Conservation (phyloP, 306 rosid species). For the Cucumis melo region DNA sequence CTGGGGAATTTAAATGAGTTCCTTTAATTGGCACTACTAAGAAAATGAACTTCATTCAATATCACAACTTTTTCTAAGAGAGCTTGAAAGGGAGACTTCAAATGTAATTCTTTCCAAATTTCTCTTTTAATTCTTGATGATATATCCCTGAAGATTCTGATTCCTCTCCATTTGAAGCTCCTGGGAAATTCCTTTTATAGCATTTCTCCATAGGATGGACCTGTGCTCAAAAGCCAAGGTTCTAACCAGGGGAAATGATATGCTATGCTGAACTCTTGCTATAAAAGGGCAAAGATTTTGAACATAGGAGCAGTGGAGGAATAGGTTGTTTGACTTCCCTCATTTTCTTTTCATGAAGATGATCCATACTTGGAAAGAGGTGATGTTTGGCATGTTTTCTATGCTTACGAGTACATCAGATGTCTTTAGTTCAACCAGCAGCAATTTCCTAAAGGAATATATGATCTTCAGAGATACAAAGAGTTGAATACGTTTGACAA, state of each 20-base stretch:
- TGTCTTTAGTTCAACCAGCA: background rate
- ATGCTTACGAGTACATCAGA: background rate
- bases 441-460: background rate
- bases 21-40: background rate
- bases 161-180: background rate
- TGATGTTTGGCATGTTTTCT: background rate
- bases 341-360: background rate
- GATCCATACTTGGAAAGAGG: background rate
- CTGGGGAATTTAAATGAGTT: background rate
- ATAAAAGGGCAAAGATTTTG: background rate
- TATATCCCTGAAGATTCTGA: background rate
- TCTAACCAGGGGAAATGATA: background rate
- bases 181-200: background rate
- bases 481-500: background rate
- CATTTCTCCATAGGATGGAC: background rate
- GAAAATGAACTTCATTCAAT: background rate
- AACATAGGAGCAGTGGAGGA: background rate
- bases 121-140: background rate
- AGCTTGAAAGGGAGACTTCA: background rate
- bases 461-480: background rate
- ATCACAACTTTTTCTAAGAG: background rate
- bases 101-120: background rate
- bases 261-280: background rate
- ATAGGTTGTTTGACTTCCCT: background rate
- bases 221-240: background rate